Conservation (phyloP, 1,139 yeast species). For the Debaryomycetaceae sp. region DNA sequence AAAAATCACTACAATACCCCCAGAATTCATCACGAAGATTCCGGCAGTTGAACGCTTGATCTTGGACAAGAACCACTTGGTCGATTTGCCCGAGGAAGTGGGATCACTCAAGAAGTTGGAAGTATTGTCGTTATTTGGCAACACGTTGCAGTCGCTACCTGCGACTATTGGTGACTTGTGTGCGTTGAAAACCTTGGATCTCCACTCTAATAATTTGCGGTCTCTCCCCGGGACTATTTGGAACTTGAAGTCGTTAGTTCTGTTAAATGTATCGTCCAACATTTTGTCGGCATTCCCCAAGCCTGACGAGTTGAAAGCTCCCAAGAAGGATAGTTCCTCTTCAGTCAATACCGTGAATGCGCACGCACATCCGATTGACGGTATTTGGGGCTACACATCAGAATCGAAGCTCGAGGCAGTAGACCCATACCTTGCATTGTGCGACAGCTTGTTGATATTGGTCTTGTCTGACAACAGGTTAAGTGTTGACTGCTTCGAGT, state of each 20-base stretch:
- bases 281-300: conserved; percentile 58
- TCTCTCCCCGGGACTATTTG: conserved; percentile 59
- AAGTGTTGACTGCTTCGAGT: conserved; percentile 65
- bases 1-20: conserved; percentile 64
- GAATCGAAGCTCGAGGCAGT: not conserved
- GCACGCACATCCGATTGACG: not conserved
- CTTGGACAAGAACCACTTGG: conserved; percentile 75
- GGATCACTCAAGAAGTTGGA: conserved; percentile 48
- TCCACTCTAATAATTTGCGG: conserved; percentile 80
- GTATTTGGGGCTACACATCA: not conserved
- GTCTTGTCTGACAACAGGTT: conserved; percentile 78
- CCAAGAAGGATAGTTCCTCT: not conserved
- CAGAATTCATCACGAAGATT: conserved; percentile 49
- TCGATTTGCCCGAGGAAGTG: conserved; percentile 62
- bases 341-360: not conserved
- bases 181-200: conserved; percentile 59
- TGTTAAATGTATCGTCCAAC: conserved; percentile 73
- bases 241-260: conserved; percentile 46
- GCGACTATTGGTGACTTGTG: conserved; percentile 48
- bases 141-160: conserved; percentile 71
- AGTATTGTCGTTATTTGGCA: conserved; percentile 61
- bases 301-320: conserved; percentile 24
- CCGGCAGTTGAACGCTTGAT: conserved; percentile 64
- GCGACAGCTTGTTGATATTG: conserved; percentile 45
- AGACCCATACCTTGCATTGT: conserved; percentile 18